Base-by-base conservation (phyloP, 1,284 basidiomycete species). In the Takashimella koratensis region DNA sequence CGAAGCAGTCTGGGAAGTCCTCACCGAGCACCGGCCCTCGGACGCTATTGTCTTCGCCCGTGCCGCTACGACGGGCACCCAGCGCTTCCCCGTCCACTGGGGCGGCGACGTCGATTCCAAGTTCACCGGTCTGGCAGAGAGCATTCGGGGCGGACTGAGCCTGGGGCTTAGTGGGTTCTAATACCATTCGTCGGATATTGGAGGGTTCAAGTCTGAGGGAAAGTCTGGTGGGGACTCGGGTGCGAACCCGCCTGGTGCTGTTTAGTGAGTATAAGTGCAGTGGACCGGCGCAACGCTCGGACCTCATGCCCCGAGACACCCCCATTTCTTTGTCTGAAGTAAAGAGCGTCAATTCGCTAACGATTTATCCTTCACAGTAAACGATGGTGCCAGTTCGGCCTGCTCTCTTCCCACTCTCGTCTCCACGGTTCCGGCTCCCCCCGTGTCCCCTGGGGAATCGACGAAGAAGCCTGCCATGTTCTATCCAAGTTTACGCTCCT, bases 361-460 rank as follows among this genome's bases (percentile, higher is more conserved):
- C 20, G 6, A 25, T 24, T 40, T 19, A 20, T 43, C 10, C 19
- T 2, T 20, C 19, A 5, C 24, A 56, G 54, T 23, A 56, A n/a
- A n/a, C 54, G 54, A 40, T 56, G 54, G 54, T 52, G 51, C 19
- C 54, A 56, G 39, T 57, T 57, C 47, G 55, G 55, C 10, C 47
- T 57, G 3, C 39, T 57, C 8, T 57, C 55, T 13, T 57, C 55
- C 6, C 55, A 57, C 44, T 57, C 55, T n/a, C 39, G 55, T 16
- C 26, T 57, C 42, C 55, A 57, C 41, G 55, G 55, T 3, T 57
- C 55, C 19, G 55, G 47, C 4, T 45, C 55, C 3, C 48, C 41
- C 13, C 45, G 55, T 5, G 55, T 57, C 3, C 55, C 55, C 20
- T 57, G 55, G 55, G 5, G 16, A 1, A 41, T 53, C 43, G 55